phyloP scores from a whole-genome alignment of 768 basidiomycete species.

The Suillus subaureus region DNA sequence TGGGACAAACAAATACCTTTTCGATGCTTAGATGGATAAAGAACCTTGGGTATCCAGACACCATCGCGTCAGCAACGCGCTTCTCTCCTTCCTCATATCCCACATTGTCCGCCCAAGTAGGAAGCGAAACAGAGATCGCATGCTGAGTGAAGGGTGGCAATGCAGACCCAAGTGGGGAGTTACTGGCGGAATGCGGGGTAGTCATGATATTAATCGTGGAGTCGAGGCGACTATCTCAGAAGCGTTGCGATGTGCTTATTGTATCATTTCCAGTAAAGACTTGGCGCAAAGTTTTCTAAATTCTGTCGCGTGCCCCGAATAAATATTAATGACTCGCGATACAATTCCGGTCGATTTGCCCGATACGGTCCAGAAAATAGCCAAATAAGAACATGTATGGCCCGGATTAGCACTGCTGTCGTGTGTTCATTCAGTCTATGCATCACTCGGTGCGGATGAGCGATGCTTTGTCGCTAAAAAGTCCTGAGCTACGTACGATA shows the following conservation, averaged over 20 bases:
- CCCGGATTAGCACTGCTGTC: no score
- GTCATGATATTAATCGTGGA: constrained; percentile 10
- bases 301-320: not conserved
- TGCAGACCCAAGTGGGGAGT: constrained; percentile 44
- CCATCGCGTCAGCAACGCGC: constrained; percentile 77
- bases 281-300: not conserved
- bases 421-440: no score
- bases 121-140: constrained; percentile 93
- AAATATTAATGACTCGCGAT: not conserved
- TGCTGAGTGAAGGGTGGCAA: constrained; percentile 77
- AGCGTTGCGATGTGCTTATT: not conserved
- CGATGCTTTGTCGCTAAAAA: no score
- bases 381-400: no score
- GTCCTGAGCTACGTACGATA: no score
- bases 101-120: constrained; percentile 89
- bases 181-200: constrained; percentile 7
- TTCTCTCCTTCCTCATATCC: constrained; percentile 90
- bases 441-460: no score
- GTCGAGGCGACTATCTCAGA: not conserved
- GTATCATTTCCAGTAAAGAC: not conserved
- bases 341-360: not conserved
- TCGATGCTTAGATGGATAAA: constrained; percentile 87
- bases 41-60: constrained; percentile 92
- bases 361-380: no score
- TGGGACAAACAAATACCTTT: constrained; percentile 57